Conservation (phyloP, 1,139 yeast genomes). For the Taphrina communis region DNA sequence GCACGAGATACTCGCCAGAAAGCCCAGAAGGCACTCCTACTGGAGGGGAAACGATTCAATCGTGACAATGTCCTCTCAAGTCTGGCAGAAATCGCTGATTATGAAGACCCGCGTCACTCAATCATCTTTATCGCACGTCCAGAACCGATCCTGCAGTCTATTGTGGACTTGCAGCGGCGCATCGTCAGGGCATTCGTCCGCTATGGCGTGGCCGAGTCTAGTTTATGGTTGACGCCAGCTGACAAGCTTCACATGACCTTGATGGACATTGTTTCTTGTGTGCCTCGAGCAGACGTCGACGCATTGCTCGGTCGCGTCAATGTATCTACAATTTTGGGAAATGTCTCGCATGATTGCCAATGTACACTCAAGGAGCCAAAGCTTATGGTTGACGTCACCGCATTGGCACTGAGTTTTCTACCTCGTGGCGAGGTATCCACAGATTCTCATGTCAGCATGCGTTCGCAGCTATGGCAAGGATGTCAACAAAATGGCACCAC, state of each 20-base stretch:
- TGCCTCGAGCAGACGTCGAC: neutral
- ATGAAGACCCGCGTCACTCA: constrained; percentile 20
- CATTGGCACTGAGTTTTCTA: constrained; percentile 15
- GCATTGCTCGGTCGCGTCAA: neutral
- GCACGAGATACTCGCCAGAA: constrained; percentile 2
- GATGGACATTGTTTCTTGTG: constrained; percentile 23
- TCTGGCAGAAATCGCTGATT: neutral
- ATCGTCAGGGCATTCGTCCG: neutral
- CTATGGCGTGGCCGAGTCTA: neutral
- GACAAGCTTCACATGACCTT: constrained; percentile 17
- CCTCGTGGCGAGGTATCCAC: neutral
- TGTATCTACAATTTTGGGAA: neutral
- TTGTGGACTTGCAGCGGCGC: neutral
- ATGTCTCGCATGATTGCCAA: neutral
- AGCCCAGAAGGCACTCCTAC: neutral
- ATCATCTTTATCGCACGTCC: constrained; percentile 23
- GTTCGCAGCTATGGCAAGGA: neutral
- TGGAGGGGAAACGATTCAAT: neutral
- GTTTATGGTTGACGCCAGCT: constrained; percentile 8
- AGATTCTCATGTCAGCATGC: constrained; percentile 6
- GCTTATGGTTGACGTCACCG: constrained; percentile 13
- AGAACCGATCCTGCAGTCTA: neutral
- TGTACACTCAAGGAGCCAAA: neutral
- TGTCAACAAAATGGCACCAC: neutral
- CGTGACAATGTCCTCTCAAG: neutral